These are phyloP conservation scores for Rhipidocladum racemiflorum DNA, from an alignment of 176 grass and related monocot species.

Conservation along the genomic window DNA sequence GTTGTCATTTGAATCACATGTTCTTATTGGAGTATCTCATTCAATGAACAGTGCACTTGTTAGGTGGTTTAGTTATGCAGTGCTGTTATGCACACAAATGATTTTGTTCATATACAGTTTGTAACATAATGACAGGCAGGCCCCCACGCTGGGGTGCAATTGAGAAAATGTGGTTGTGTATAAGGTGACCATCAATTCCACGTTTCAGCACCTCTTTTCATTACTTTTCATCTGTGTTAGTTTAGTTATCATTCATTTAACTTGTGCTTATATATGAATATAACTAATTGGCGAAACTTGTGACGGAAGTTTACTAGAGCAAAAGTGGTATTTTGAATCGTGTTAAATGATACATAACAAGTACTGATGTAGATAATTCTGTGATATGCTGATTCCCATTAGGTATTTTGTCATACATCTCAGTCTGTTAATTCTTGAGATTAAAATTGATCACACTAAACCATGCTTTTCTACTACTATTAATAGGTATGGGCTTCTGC, in stretches of 20 bases:
- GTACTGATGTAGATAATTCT: not conserved
- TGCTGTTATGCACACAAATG: not conserved
- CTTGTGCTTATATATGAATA: not conserved
- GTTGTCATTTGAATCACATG: not conserved
- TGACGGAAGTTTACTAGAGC: not conserved
- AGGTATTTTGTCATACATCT: not conserved
- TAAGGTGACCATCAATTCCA: not conserved
- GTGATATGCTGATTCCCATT: not conserved
- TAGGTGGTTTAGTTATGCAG: not conserved
- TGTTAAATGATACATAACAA: conserved; percentile 1
- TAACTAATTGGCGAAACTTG: conserved; percentile 3
- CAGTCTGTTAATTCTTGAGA: conserved; percentile 18
- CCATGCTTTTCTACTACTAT: not conserved
- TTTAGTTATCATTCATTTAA: not conserved
- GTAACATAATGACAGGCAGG: not conserved
- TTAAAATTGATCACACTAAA: conserved; percentile 13
- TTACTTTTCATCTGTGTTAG: conserved; percentile 14
- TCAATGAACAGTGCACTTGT: not conserved
- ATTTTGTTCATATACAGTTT: not conserved
- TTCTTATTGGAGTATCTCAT: conserved; percentile 6
- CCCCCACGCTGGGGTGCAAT: not conserved
- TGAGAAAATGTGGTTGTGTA: not conserved
- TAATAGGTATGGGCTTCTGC: conserved; percentile 75
- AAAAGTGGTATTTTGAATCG: not conserved
- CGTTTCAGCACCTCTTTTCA: not conserved